Percentiles rank a stretch among this genome's conserved stretches.
Conservation (phyloP, 2,329 filamentous ascomycete genomes). For the Sporothrix variecibatus region DNA sequence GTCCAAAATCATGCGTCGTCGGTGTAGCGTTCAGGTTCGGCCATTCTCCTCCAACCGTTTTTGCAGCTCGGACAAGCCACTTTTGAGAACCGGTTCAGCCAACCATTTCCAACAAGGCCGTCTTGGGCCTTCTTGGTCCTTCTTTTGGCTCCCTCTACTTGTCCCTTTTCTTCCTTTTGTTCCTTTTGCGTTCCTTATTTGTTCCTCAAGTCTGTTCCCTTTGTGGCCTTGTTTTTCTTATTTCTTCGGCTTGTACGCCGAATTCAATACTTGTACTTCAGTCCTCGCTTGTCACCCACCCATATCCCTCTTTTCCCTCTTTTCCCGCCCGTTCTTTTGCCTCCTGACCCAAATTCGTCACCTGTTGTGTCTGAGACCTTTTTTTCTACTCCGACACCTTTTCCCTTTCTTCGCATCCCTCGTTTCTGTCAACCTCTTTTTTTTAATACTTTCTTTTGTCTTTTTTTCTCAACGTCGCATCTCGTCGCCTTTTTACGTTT, state of each 20-base stretch:
- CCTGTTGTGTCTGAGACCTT: not conserved
- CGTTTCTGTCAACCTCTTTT: not conserved
- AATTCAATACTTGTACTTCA: not conserved
- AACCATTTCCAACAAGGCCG: slow-evolving; percentile 1
- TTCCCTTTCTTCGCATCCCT: not conserved
- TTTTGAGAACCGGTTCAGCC: not conserved
- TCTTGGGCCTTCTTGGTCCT: not conserved
- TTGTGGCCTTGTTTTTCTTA: not conserved
- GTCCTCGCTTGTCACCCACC: not conserved
- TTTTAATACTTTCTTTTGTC: not conserved
- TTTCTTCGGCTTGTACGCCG: not conserved
- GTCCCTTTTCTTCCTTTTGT: not conserved
- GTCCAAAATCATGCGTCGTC: not conserved
- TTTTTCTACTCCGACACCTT: not conserved
- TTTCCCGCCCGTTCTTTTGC: not conserved
- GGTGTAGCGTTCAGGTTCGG: not conserved
- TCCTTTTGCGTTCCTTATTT: not conserved
- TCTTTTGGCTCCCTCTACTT: not conserved
- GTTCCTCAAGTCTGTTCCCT: not conserved
- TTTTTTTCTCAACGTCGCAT: not conserved
- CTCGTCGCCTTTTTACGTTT: not conserved
- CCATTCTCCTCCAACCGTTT: slow-evolving; percentile 22
- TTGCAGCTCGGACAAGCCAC: slow-evolving; percentile 14
- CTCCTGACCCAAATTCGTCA: slow-evolving; percentile 9
- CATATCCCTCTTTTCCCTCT: slow-evolving; percentile 9